Evolutionary conservation across 106 monocot genomes (phyloP).

Genomic region (Dendrobium catenatum): DNA sequence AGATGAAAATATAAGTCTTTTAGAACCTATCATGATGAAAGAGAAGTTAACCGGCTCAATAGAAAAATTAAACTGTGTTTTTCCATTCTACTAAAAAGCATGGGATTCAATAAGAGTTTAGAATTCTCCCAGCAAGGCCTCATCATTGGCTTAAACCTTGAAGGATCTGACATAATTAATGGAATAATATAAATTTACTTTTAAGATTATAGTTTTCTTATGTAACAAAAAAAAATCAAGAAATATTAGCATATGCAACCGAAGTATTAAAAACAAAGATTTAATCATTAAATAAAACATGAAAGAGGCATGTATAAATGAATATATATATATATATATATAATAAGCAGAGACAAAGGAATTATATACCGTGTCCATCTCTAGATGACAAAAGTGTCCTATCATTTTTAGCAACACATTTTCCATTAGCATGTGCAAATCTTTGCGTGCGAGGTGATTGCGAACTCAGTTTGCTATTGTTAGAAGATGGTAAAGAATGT

Average conservation of each 20-base stretch:
- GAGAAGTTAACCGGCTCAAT: background rate
- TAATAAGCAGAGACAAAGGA: background rate
- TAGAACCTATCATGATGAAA: background rate
- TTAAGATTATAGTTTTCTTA: background rate
- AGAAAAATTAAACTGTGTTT: background rate
- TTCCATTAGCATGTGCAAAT: constrained; percentile 21
- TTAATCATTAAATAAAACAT: background rate
- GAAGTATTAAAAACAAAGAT: background rate
- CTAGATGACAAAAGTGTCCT: constrained; percentile 41
- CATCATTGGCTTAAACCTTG: background rate
- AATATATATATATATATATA: background rate
- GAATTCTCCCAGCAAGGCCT: background rate
- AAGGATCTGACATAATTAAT: background rate
- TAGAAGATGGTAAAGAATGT: constrained; percentile 66
- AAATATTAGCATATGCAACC: background rate
- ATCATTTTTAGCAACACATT: constrained; percentile 27
- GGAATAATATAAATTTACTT: background rate
- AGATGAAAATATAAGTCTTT: background rate
- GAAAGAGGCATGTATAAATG: background rate
- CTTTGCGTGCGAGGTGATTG: constrained; percentile 47
- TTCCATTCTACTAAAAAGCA: background rate
- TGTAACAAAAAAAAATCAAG: background rate
- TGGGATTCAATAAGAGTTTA: background rate
- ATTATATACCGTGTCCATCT: constrained; percentile 36
- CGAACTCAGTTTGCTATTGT: constrained; percentile 56